Conservation (phyloP, 805 yeast species). For the Ogataea trehaloabstinens region DNA sequence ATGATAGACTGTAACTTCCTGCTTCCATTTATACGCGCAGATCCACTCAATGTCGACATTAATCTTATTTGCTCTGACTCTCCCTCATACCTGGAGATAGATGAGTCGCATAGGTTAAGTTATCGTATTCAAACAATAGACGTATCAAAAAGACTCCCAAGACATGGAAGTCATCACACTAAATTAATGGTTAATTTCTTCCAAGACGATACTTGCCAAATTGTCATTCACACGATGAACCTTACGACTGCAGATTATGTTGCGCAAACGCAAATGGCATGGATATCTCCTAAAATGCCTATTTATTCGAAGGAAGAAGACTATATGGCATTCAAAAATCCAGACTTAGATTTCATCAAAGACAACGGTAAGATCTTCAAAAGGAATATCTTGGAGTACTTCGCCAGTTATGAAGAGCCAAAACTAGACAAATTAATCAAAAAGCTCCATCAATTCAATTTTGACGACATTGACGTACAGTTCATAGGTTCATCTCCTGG, state of each 20-base stretch:
- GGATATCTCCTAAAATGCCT: slow-evolving; percentile 52
- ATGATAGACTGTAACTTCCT: slow-evolving; percentile 30
- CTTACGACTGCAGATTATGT: slow-evolving; percentile 52
- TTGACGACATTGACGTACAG: slow-evolving; percentile 46
- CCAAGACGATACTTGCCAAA: slow-evolving; percentile 42
- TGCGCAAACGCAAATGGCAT: slow-evolving; percentile 62
- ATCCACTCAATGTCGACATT: slow-evolving; percentile 20
- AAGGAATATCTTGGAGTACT: slow-evolving; percentile 41
- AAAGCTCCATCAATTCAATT: slow-evolving; percentile 38
- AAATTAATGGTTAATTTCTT: slow-evolving; percentile 63
- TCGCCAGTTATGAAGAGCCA: slow-evolving; percentile 39
- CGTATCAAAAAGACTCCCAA: slow-evolving; percentile 27
- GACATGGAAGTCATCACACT: slow-evolving; percentile 57
- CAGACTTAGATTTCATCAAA: slow-evolving; percentile 4
- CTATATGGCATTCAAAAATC: slow-evolving; percentile 3
- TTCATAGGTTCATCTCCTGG: slow-evolving; percentile 59
- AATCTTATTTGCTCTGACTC: slow-evolving; percentile 32
- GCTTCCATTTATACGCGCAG: slow-evolving; percentile 19
- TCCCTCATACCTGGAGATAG: slow-evolving; percentile 32
- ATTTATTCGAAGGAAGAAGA: slow-evolving; percentile 4
- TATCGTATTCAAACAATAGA: slow-evolving; percentile 26
- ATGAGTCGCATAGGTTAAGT: slow-evolving; percentile 27
- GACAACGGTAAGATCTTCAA: slow-evolving; percentile 39
- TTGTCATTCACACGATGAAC: slow-evolving; percentile 61
- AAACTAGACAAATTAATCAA: slow-evolving; percentile 30